Percentiles rank a stretch among this genome's conserved stretches.
Conservation (phyloP, 805 yeast genomes). For the Pichia kluyveri region DNA sequence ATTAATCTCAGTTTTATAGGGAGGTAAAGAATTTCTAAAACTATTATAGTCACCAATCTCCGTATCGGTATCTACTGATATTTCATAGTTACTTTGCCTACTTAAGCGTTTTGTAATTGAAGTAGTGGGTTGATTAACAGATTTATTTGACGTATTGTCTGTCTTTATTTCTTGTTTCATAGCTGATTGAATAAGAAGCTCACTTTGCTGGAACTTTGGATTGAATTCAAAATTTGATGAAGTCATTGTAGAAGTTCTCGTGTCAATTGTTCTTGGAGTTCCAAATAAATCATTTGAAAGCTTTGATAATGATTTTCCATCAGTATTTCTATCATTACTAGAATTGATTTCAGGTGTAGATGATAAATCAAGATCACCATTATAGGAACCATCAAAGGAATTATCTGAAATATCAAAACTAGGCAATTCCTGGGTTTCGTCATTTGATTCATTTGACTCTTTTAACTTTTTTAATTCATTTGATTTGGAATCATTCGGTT, state of each 20-base stretch:
- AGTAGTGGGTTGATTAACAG: background rate
- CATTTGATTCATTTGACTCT: too few relatives aligned
- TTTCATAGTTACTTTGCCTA: slow-evolving; percentile 3
- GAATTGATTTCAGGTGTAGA: background rate
- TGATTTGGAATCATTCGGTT: too few relatives aligned
- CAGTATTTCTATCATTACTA: background rate
- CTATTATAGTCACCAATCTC: background rate
- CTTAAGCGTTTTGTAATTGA: slow-evolving; percentile 1
- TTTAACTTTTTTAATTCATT: too few relatives aligned
- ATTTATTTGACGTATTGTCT: background rate
- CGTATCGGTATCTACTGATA: background rate
- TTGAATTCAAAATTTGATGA: background rate
- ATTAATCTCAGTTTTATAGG: too few relatives aligned
- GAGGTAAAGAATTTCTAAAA: background rate
- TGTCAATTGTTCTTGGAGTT: slow-evolving; percentile 6
- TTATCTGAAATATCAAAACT: background rate
- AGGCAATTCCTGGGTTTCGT: too few relatives aligned
- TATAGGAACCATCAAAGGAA: too few relatives aligned
- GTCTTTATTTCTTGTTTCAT: background rate
- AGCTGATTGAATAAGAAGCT: background rate
- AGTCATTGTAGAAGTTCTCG: slow-evolving; percentile 7
- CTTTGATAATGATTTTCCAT: slow-evolving; percentile 5
- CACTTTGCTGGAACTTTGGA: background rate
- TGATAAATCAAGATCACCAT: background rate
- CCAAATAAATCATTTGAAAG: slow-evolving; percentile 7